Percentiles rank a stretch among this genome's conserved stretches.
Conservation (phyloP, 305 asterid species). For the Withania somnifera region DNA sequence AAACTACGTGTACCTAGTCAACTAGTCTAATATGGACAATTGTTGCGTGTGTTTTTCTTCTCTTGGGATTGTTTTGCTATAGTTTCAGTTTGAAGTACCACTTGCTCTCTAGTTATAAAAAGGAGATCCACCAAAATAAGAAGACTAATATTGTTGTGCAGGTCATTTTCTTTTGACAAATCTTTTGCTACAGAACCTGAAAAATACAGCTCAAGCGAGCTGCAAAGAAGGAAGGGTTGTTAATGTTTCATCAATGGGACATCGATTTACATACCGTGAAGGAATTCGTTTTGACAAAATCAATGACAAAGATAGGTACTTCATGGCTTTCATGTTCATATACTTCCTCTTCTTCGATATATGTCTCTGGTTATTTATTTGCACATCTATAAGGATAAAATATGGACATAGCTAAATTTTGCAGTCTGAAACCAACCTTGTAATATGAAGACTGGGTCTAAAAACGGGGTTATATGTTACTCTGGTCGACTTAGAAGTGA, state of each 20-base stretch:
- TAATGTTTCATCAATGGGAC: conserved; percentile 60
- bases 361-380: not conserved
- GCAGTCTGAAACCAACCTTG: not conserved
- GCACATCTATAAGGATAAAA: not conserved
- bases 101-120: no score
- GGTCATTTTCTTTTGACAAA: conserved; percentile 85
- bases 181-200: conserved; percentile 64
- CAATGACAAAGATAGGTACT: conserved; percentile 57
- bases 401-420: no score
- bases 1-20: not conserved
- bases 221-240: conserved; percentile 73
- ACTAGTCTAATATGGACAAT: not conserved
- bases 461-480: not conserved
- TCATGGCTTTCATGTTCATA: not conserved
- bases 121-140: conserved; percentile 8
- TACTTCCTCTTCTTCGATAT: not conserved
- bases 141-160: conserved; percentile 19
- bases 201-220: conserved; percentile 49
- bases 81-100: not conserved
- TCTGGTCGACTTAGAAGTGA: not conserved
- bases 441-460: not conserved
- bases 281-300: conserved; percentile 66
- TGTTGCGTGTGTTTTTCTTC: not conserved
- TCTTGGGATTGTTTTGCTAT: not conserved
- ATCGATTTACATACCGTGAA: conserved; percentile 31